Base-by-base conservation (phyloP, 805 yeast species). In the Metschnikowia chrysomelidarum region DNA sequence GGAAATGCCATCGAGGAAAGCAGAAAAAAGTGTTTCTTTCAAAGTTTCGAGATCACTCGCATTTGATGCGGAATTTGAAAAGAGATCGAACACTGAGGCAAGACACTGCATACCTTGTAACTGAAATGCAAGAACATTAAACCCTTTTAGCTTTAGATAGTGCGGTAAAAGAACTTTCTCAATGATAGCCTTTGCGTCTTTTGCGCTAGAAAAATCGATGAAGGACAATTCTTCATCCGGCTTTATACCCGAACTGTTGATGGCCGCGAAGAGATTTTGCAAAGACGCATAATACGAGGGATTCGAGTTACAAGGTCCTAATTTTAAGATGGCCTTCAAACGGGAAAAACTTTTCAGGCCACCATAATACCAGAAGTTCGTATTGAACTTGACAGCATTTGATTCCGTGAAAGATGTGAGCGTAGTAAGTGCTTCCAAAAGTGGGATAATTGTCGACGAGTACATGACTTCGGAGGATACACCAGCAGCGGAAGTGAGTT, bases 241-340 rank as follows among this genome's bases (percentile, higher is more conserved):
- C 4, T 30, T 27, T 3, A 44, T 34, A 3, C 24, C 34, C 13
- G 47, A 41, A 5, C 16, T 22, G 10, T 30, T 32, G 25, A 52
- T 36, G 4, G 52, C 27, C 10, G 35, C 32, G 20, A 67, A 55
- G 19, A 67, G 49, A 2, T 45, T 36, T 2, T 35, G 33, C 13
- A 67, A 32, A 7, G 49, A 30, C 2, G 40, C 38, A 45, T 75
- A 83, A 49, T 77, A 81, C 0, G 59, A 44, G 0, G 79, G 71
- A 19, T 65, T 60, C 32, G 84, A 76, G 32, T 66, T 67, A 30
- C 80, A 64, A 2, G 76, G 74, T 0, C 87, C 83, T 10, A 77
- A 42, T 9, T 60, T 60, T 14, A 83, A 46, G 43, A 80, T 70
- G 0, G 60, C 69, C 1, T 64, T 29, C 8, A 83, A 50, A 39